These are phyloP conservation scores for Carex parvula DNA, from an alignment of 176 grass and related monocot genomes.

Conservation along the genomic window DNA sequence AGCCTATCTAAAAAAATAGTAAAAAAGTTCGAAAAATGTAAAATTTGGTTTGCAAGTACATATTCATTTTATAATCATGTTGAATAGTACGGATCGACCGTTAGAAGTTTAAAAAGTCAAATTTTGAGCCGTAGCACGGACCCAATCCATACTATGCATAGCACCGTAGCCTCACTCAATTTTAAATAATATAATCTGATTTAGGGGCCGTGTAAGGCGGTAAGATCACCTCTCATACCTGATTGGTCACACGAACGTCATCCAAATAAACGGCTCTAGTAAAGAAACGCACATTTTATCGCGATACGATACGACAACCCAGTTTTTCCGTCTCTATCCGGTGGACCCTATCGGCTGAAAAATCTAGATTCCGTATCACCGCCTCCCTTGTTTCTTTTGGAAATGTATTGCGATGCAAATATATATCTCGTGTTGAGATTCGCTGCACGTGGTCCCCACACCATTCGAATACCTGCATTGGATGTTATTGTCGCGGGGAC, in stretches of 20 bases:
- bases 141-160: too few relatives aligned
- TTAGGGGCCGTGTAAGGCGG: not conserved
- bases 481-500: not conserved
- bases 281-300: not conserved
- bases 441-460: not conserved
- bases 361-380: constrained; percentile 14
- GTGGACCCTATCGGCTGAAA: not conserved
- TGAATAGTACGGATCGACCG: too few relatives aligned
- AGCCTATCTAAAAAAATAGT: too few relatives aligned
- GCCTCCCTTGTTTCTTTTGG: not conserved
- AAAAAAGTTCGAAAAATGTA: too few relatives aligned
- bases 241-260: not conserved
- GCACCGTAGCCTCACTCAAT: too few relatives aligned
- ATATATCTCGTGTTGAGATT: not conserved
- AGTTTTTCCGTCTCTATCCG: not conserved
- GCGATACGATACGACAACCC: not conserved
- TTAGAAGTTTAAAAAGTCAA: too few relatives aligned
- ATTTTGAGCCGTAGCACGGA: too few relatives aligned
- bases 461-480: not conserved
- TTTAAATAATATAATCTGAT: not conserved
- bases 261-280: not conserved
- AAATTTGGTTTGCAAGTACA: too few relatives aligned
- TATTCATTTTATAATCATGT: too few relatives aligned
- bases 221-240: too few relatives aligned
- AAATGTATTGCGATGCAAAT: not conserved